phyloP scores from a whole-genome alignment of 257 asterid species.

The Solanum habrochaites region DNA sequence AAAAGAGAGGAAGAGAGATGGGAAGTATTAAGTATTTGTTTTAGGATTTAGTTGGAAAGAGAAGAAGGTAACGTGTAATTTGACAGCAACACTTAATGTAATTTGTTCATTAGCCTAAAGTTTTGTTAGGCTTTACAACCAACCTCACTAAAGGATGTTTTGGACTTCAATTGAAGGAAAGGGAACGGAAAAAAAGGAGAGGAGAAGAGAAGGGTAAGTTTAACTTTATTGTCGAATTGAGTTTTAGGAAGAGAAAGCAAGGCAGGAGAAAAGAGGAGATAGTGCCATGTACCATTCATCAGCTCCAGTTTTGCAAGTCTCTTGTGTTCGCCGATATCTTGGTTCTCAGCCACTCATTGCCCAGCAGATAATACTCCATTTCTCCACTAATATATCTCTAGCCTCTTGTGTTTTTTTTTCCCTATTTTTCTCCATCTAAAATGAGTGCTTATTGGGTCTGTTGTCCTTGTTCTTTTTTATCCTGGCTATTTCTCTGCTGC shows the following conservation, averaged over 20 bases:
- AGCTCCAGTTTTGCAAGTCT: background rate
- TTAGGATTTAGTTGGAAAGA: background rate
- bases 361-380: background rate
- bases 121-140: background rate
- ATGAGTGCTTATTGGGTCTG: background rate
- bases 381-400: too few relatives aligned
- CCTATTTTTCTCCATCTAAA: too few relatives aligned
- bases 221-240: background rate
- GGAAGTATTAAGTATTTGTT: background rate
- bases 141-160: background rate
- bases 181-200: background rate
- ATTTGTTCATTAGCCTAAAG: background rate
- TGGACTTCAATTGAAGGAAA: background rate
- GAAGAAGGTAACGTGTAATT: background rate
- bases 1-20: background rate
- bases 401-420: too few relatives aligned
- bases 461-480: background rate
- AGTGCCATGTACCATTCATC: background rate
- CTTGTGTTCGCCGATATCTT: background rate
- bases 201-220: background rate
- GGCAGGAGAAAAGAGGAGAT: background rate
- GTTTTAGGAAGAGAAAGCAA: background rate
- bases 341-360: background rate
- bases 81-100: background rate
- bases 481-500: background rate